phyloP scores from a whole-genome alignment of 345 rosid genomes.

The Dipteronia sinensis region DNA sequence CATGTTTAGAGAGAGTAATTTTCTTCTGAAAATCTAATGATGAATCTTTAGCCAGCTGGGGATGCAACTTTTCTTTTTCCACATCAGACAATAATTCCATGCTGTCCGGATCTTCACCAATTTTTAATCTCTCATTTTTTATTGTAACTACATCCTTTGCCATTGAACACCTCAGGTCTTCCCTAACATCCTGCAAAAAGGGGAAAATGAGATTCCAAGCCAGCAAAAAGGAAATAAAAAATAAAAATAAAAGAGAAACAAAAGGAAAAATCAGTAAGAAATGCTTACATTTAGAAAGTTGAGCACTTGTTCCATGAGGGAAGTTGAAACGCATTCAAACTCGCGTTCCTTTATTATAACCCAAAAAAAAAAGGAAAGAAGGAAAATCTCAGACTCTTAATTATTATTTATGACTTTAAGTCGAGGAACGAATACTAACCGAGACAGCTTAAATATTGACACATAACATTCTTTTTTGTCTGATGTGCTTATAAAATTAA shows the following conservation, averaged over 20 bases:
- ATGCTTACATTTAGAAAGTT: constrained; percentile 72
- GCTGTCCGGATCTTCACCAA: constrained; percentile 39
- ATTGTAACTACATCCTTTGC: constrained; percentile 78
- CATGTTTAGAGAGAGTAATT: constrained; percentile 65
- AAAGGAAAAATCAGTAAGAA: constrained; percentile 6
- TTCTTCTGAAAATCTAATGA: constrained; percentile 80
- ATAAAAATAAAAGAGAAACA: neutral
- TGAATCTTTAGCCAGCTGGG: constrained; percentile 34
- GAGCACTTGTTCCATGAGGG: constrained; percentile 91
- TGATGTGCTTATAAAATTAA: neutral
- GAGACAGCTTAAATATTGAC: constrained; percentile 8
- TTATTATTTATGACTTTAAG: no score
- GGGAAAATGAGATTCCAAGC: constrained; percentile 34
- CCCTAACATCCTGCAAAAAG: constrained; percentile 76
- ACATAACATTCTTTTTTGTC: neutral
- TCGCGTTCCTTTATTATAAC: constrained; percentile 63
- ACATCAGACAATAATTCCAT: constrained; percentile 25
- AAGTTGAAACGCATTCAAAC: constrained; percentile 93
- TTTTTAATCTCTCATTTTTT: constrained; percentile 74
- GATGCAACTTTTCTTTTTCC: constrained; percentile 31
- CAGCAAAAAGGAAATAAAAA: neutral
- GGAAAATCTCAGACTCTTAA: neutral
- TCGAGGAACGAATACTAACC: neutral
- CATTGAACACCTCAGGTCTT: constrained; percentile 90
- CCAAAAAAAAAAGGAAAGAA: constrained; percentile 12